phyloP scores from a whole-genome alignment of 768 basidiomycete genomes.

The Gymnopilus junonius region DNA sequence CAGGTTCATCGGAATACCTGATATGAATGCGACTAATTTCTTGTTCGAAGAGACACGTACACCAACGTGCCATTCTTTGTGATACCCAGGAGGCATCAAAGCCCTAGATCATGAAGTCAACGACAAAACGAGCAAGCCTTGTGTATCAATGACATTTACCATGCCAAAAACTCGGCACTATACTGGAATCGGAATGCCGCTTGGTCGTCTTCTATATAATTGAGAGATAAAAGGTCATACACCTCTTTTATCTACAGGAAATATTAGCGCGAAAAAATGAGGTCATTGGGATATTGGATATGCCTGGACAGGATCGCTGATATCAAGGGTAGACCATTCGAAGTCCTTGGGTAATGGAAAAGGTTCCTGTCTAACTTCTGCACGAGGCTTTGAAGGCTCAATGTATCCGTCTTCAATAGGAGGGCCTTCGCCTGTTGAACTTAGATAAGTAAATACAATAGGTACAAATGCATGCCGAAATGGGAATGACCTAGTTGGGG shows the following conservation, averaged over 20 bases:
- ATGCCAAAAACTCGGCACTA: constrained; percentile 90
- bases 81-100: constrained; percentile 90
- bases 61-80: constrained; percentile 94
- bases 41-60: constrained; percentile 90
- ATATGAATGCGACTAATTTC: constrained; percentile 96
- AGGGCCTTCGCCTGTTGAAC: constrained; percentile 57
- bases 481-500: constrained; percentile 70
- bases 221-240: constrained; percentile 86
- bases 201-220: constrained; percentile 97
- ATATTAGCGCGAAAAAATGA: constrained; percentile 4
- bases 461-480: not conserved
- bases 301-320: constrained; percentile 78
- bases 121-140: constrained; percentile 1
- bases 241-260: constrained; percentile 84
- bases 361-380: constrained; percentile 87
- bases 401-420: constrained; percentile 85
- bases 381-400: constrained; percentile 75
- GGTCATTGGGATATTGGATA: constrained; percentile 15
- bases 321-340: constrained; percentile 86
- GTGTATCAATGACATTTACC: constrained; percentile 48
- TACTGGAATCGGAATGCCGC: constrained; percentile 98
- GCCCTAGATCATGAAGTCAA: constrained; percentile 61
- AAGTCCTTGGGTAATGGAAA: constrained; percentile 91
- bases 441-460: not conserved
- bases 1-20: constrained; percentile 85